These are phyloP conservation scores for Rhododendron griersonianum DNA, from an alignment of 148 eudicot genomes.

Conservation along the genomic window DNA sequence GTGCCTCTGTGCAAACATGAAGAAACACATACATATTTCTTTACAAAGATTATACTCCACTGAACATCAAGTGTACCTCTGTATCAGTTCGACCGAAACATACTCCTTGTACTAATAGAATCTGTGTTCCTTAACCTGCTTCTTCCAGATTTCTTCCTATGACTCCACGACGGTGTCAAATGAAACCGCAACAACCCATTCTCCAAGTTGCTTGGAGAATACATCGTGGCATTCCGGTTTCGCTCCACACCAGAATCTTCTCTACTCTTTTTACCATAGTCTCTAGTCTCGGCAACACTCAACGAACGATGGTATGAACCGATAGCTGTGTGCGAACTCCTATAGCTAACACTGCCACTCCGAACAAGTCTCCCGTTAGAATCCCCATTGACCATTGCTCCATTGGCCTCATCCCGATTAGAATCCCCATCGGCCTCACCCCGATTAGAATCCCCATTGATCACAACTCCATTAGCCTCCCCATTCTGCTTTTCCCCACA, in stretches of 20 bases:
- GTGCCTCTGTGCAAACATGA: constrained; percentile 3
- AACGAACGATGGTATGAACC: constrained; percentile 26
- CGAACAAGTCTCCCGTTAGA: constrained; percentile 29
- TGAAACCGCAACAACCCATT: constrained; percentile 60
- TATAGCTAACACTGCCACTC: constrained; percentile 37
- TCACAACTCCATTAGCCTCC: constrained; percentile 3
- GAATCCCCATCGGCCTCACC: background rate
- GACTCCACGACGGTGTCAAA: constrained; percentile 73
- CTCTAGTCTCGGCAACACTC: constrained; percentile 27
- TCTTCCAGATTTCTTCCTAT: constrained; percentile 50
- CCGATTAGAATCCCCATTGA: background rate
- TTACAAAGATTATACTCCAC: constrained; percentile 12
- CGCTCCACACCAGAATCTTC: constrained; percentile 38
- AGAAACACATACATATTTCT: constrained; percentile 8
- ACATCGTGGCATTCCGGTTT: constrained; percentile 35
- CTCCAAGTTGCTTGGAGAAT: constrained; percentile 39
- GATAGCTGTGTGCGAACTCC: constrained; percentile 14
- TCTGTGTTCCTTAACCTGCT: constrained; percentile 46
- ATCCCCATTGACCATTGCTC: constrained; percentile 8
- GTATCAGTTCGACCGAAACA: constrained; percentile 38
- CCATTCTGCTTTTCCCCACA: constrained; percentile 21
- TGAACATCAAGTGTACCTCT: constrained; percentile 10
- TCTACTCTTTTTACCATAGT: constrained; percentile 24
- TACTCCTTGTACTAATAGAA: constrained; percentile 34
- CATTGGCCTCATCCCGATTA: background rate